Conservation (phyloP, 169 alveolate species). For the Plasmodium yoelii region DNA sequence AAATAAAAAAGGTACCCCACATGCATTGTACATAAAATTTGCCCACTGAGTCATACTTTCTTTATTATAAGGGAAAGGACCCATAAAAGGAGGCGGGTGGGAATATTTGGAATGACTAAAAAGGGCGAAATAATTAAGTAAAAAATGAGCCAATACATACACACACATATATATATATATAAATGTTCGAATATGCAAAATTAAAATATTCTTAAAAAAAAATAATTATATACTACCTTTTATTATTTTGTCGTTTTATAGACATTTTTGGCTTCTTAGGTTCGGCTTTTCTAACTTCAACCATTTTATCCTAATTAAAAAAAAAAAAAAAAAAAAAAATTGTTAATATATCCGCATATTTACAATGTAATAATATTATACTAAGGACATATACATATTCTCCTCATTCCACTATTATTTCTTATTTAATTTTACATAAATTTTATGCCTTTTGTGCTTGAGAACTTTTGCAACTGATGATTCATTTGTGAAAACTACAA, state of each 20-base stretch:
- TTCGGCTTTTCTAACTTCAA: slow-evolving; percentile 68
- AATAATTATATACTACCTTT: slow-evolving; percentile 28
- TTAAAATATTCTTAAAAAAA: neutral
- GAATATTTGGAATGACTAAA: slow-evolving; percentile 36
- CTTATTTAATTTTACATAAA: slow-evolving; percentile 30
- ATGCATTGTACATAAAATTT: slow-evolving; percentile 59
- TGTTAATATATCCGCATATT: neutral
- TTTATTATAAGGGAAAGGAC: slow-evolving; percentile 60
- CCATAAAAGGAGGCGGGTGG: slow-evolving; percentile 49
- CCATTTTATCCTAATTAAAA: slow-evolving; percentile 43
- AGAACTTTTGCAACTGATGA: slow-evolving; percentile 59
- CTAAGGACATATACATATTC: neutral
- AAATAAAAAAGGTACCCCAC: slow-evolving; percentile 67
- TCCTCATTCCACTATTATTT: neutral
- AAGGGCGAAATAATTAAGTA: neutral
- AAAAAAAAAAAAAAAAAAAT: slow-evolving; percentile 2
- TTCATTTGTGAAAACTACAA: slow-evolving; percentile 57
- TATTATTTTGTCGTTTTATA: slow-evolving; percentile 48
- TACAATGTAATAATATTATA: too few relatives aligned
- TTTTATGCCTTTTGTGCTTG: slow-evolving; percentile 52
- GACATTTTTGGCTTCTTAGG: slow-evolving; percentile 66
- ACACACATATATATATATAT: too few relatives aligned
- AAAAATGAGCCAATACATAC: neutral
- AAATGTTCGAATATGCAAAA: neutral
- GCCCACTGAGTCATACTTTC: slow-evolving; percentile 74